phyloP scores from a whole-genome alignment of 78 protist species.

The slime mould (Dictyostelium discoideum) region dicty_2.7 NC_007088.5:3577001-3577500 shows the following conservation, averaged over 20 bases:
- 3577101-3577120: conserved; percentile 3
- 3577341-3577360: too few relatives aligned
- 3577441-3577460: conserved; percentile 1
- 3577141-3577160: background rate
- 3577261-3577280: conserved; percentile 42
- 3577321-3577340: too few relatives aligned
- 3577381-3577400: conserved; percentile 23
- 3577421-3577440: background rate
- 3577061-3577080: background rate
- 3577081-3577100: background rate
- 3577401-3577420: background rate
- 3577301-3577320: too few relatives aligned
- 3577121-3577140: conserved; percentile 38
- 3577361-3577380: conserved; percentile 7
- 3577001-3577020: background rate
- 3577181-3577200: conserved; percentile 14
- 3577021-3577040: background rate
- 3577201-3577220: conserved; percentile 13
- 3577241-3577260: conserved; percentile 6
- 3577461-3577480: conserved; percentile 15
- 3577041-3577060: conserved; percentile 27
- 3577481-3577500: conserved; percentile 23
- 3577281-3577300: background rate
- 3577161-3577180: background rate
- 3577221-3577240: background rate